A percentile compares a stretch with the other conserved stretches of the same genome.
Conservation (phyloP, 768 basidiomycete genomes). For the Xerocomus brunneocitrinus region DNA sequence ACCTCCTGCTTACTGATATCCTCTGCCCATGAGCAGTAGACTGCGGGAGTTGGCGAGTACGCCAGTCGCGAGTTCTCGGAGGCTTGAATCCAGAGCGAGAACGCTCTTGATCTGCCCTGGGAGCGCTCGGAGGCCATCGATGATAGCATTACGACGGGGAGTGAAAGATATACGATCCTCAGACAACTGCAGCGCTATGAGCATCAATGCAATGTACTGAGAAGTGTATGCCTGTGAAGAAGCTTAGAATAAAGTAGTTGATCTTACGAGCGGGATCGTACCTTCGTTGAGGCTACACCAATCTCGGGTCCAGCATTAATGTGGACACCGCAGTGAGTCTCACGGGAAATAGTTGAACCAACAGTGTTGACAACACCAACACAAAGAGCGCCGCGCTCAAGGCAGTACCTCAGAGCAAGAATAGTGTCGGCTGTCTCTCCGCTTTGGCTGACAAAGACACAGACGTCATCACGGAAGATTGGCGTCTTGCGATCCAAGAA, state of each 20-base stretch:
- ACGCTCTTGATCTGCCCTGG: constrained; percentile 86
- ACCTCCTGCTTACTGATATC: constrained; percentile 74
- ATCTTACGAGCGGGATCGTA: constrained; percentile 16
- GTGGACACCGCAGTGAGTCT: constrained; percentile 99
- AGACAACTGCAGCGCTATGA: constrained; percentile 98
- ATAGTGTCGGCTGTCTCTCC: constrained; percentile 99
- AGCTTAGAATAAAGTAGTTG: not conserved
- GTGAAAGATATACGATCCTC: constrained; percentile 95
- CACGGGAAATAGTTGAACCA: constrained; percentile 94
- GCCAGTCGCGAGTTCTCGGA: constrained; percentile 81
- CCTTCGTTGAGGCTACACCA: constrained; percentile 98
- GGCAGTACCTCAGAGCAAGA: constrained; percentile 90
- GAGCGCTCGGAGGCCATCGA: constrained; percentile 86
- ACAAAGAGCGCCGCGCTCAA: constrained; percentile 94
- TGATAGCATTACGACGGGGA: constrained; percentile 87
- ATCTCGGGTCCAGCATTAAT: constrained; percentile 99
- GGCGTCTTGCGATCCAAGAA: constrained; percentile 99
- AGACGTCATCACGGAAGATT: constrained; percentile 98
- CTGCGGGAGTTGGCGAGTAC: constrained; percentile 76
- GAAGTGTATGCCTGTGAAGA: constrained; percentile 84
- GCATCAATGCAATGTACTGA: constrained; percentile 95
- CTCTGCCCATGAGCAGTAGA: constrained; percentile 94
- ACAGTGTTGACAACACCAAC: constrained; percentile 99
- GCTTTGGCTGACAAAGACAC: constrained; percentile 94
- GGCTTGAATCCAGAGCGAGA: constrained; percentile 66